Percentiles rank a stretch among this genome's conserved stretches.
phyloP scores from a whole-genome alignment of 2,329 filamentous ascomycete genomes.

The Neonectria ditissima region DNA sequence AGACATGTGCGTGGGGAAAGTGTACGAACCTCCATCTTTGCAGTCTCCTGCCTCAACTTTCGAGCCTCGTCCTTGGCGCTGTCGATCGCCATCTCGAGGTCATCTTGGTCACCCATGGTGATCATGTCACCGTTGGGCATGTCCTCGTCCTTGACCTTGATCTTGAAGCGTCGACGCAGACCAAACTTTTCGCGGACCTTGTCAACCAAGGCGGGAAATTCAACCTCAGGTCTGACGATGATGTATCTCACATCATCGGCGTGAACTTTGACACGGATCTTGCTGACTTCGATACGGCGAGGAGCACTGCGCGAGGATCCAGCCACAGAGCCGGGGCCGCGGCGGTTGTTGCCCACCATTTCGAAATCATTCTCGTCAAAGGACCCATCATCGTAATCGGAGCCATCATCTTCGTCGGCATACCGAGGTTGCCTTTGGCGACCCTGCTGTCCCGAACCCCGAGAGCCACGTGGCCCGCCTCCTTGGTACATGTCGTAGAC shows the following conservation, averaged over 20 bases:
- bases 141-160: constrained; percentile 89
- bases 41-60: constrained; percentile 82
- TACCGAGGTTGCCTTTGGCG: constrained; percentile 66
- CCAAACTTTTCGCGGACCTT: constrained; percentile 90
- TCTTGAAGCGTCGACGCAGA: constrained; percentile 81
- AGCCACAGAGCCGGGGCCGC: constrained; percentile 59
- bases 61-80: constrained; percentile 75
- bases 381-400: constrained; percentile 72
- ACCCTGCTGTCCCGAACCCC: constrained; percentile 48
- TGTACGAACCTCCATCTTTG: constrained; percentile 90
- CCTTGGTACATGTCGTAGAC: constrained; percentile 73
- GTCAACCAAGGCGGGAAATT: constrained; percentile 82
- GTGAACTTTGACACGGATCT: constrained; percentile 93
- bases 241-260: constrained; percentile 92
- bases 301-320: constrained; percentile 62
- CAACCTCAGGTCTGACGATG: constrained; percentile 79
- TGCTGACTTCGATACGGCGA: constrained; percentile 75
- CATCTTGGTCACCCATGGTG: constrained; percentile 96
- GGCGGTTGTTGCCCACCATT: constrained; percentile 72
- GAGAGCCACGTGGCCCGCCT: constrained; percentile 51
- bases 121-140: constrained; percentile 87
- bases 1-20: constrained; percentile 27
- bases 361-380: constrained; percentile 85
- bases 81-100: constrained; percentile 88
- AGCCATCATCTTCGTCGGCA: constrained; percentile 85